phyloP scores from a whole-genome alignment of 257 asterid species.

The Solanum sejunctum region DNA sequence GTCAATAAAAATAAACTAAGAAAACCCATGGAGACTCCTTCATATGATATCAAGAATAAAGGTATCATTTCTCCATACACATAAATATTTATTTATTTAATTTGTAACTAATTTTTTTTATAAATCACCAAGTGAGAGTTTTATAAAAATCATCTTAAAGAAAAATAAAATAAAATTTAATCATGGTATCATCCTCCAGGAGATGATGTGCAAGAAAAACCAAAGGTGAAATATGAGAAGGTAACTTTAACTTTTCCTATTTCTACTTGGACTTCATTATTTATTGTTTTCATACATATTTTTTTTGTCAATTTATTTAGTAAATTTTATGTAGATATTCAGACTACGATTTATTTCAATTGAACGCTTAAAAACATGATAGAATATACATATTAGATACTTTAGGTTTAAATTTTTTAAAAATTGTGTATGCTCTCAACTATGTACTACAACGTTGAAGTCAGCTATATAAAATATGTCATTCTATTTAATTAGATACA shows the following conservation, averaged over 20 bases:
- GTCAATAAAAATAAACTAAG: neutral
- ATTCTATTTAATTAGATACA: neutral
- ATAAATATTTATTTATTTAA: neutral
- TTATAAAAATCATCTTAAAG: neutral
- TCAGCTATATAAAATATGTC: neutral
- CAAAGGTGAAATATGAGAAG: neutral
- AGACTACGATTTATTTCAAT: neutral
- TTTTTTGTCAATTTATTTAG: neutral
- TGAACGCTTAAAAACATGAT: neutral
- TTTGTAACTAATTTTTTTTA: neutral
- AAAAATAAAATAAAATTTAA: neutral
- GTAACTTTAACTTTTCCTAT: neutral
- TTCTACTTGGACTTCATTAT: neutral
- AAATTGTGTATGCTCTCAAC: neutral
- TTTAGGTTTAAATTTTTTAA: neutral
- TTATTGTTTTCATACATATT: neutral
- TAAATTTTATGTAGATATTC: neutral
- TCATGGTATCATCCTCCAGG: neutral
- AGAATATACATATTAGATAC: neutral
- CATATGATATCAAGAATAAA: neutral
- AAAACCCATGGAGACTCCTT: neutral
- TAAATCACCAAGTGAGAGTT: neutral
- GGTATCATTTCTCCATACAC: neutral
- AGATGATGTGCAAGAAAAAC: neutral
- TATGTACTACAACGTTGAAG: neutral